phyloP scores from a whole-genome alignment of 202 grass and related monocot species.

The Saccharum hybrid region DNA sequence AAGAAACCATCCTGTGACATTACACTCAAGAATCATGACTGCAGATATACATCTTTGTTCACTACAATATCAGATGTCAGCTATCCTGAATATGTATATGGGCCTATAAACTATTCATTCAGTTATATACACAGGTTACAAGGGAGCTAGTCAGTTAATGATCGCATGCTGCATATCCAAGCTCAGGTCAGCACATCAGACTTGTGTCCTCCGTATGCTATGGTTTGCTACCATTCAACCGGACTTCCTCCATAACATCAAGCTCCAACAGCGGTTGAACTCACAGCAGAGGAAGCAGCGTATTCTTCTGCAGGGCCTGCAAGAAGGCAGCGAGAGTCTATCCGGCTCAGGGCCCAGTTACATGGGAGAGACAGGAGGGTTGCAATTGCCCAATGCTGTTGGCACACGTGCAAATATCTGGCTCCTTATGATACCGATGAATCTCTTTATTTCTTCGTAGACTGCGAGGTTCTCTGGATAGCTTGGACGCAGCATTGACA shows the following conservation, averaged over 20 bases:
- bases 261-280: neutral
- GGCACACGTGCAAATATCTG: conserved; percentile 64
- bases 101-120: conserved; percentile 35
- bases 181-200: conserved; percentile 12
- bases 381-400: conserved; percentile 30
- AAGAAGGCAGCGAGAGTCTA: neutral
- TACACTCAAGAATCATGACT: conserved; percentile 10
- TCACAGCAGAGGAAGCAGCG: neutral
- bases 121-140: conserved; percentile 47
- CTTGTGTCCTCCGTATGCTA: conserved; percentile 9
- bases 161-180: conserved; percentile 34
- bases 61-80: neutral
- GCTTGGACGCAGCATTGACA: conserved; percentile 54
- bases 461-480: conserved; percentile 56
- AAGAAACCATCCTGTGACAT: conserved; percentile 19
- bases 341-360: neutral
- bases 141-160: conserved; percentile 12
- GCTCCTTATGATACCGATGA: conserved; percentile 40
- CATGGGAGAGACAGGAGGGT: conserved; percentile 8
- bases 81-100: conserved; percentile 28
- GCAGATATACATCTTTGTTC: conserved; percentile 20
- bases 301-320: neutral
- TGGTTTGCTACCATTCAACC: conserved; percentile 18
- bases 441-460: conserved; percentile 53
- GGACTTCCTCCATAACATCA: neutral